phyloP scores from a whole-genome alignment of 2,329 filamentous ascomycete genomes.

The Pyrenochaeta sp. region DNA sequence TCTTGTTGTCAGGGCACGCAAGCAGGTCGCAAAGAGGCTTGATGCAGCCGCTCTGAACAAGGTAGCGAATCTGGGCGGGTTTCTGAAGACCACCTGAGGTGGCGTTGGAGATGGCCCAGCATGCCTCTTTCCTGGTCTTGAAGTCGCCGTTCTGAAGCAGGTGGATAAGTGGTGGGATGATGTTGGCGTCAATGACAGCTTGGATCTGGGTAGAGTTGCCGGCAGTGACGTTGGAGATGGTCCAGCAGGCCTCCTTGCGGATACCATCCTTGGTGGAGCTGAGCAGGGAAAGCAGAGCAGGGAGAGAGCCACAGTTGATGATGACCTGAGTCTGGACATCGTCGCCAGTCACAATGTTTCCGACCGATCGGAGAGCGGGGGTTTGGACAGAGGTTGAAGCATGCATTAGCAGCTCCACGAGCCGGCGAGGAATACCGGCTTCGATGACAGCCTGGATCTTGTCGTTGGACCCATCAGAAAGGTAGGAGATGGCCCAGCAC shows the following conservation, averaged over 20 bases:
- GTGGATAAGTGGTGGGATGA: constrained; percentile 95
- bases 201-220: constrained; percentile 99
- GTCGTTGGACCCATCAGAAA: constrained; percentile 97
- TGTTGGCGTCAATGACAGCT: constrained; percentile 93
- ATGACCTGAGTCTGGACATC: constrained; percentile 99
- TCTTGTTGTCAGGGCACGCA: constrained; percentile 98
- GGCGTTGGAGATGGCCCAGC: constrained; percentile 99
- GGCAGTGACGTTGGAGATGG: constrained; percentile 98
- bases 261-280: constrained; percentile 99
- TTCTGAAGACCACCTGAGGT: constrained; percentile 98
- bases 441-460: constrained; percentile 99
- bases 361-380: constrained; percentile 93
- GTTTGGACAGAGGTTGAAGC: constrained; percentile 98
- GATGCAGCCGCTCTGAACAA: constrained; percentile 93
- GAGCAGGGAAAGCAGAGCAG: constrained; percentile 89
- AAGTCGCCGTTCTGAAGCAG: constrained; percentile 95
- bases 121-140: constrained; percentile 99
- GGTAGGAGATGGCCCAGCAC: constrained; percentile 99
- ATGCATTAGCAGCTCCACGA: constrained; percentile 98
- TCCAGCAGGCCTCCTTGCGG: constrained; percentile 99
- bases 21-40: constrained; percentile 96
- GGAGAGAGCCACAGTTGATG: constrained; percentile 95
- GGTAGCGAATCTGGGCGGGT: constrained; percentile 96
- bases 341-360: constrained; percentile 98
- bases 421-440: constrained; percentile 92